These are phyloP conservation scores for Conoideocrella luteorostrata DNA, from an alignment of 2,329 filamentous ascomycete genomes.

Conservation along the genomic window DNA sequence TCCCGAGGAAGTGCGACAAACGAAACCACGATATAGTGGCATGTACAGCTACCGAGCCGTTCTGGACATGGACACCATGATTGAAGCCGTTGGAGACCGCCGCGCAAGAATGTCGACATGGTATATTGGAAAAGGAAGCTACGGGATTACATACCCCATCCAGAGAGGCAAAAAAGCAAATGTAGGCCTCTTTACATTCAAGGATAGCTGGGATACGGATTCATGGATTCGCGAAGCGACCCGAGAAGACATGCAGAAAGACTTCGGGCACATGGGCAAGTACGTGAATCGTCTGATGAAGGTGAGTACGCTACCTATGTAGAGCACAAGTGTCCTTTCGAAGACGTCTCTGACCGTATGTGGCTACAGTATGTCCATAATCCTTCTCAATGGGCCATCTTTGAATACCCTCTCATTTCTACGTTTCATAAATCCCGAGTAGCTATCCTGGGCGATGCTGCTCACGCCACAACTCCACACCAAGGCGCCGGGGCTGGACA, in stretches of 20 bases:
- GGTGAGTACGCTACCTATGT: conserved; percentile 1
- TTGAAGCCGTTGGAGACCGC: conserved; percentile 8
- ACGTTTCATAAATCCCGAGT: conserved; percentile 22
- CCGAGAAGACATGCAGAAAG: conserved; percentile 5
- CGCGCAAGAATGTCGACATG: conserved; percentile 7
- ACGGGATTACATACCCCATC: conserved; percentile 9
- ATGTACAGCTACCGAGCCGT: conserved; percentile 14
- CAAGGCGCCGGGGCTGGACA: conserved; percentile 37
- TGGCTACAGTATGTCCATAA: conserved; percentile 6
- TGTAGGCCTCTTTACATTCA: conserved; percentile 5
- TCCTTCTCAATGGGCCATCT: conserved; percentile 12
- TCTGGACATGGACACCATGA: conserved; percentile 9
- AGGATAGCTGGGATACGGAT: conserved; percentile 1
- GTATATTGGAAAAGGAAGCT: conserved; percentile 7
- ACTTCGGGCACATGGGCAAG: conserved; percentile 14
- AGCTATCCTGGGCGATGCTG: conserved; percentile 39
- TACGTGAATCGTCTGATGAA: conserved; percentile 9
- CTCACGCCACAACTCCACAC: conserved; percentile 41
- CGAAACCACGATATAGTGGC: conserved; percentile 10
- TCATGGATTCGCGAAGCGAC: conserved; percentile 3
- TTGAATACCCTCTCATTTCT: conserved; percentile 10
- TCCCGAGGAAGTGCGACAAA: conserved; percentile 2
- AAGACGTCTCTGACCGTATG: background rate
- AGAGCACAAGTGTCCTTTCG: background rate
- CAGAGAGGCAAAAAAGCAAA: conserved; percentile 9